Conservation (phyloP, 192 early-diverging fungal species). For the Coemansia sp. region DNA sequence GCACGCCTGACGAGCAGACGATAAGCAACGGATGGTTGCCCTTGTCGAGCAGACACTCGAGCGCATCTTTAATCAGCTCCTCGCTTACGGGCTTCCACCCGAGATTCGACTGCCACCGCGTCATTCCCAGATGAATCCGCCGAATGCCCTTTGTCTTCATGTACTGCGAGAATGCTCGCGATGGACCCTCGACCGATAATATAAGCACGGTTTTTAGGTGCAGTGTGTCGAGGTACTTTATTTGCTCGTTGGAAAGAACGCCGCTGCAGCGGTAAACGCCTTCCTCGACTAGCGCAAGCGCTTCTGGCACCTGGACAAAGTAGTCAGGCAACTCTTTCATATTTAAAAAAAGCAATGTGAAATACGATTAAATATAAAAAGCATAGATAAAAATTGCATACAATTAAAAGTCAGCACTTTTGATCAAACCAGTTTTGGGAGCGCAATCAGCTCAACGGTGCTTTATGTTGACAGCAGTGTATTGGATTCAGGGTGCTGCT, state of each 20-base stretch:
- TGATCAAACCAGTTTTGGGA: too few relatives aligned
- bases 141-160: slow-evolving; percentile 70
- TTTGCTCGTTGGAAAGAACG: slow-evolving; percentile 68
- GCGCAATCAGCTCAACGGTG: too few relatives aligned
- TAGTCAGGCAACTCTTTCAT: slow-evolving; percentile 52
- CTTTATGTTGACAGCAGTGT: too few relatives aligned
- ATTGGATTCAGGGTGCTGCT: too few relatives aligned
- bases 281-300: slow-evolving; percentile 86
- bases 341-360: not conserved
- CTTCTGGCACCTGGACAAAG: slow-evolving; percentile 65
- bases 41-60: slow-evolving; percentile 82
- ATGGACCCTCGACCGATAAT: slow-evolving; percentile 79
- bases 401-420: too few relatives aligned
- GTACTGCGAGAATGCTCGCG: slow-evolving; percentile 70
- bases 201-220: slow-evolving; percentile 77
- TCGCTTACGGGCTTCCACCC: slow-evolving; percentile 92
- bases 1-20: slow-evolving; percentile 90
- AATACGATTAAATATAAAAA: not conserved
- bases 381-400: too few relatives aligned
- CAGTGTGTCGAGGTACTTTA: slow-evolving; percentile 79
- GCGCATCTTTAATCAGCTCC: slow-evolving; percentile 92
- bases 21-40: slow-evolving; percentile 84
- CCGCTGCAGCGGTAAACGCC: slow-evolving; percentile 82
- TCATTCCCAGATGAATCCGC: slow-evolving; percentile 67
- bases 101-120: slow-evolving; percentile 66